Base-by-base conservation (phyloP, 345 rosid species). In the Aquilaria sinensis region DNA sequence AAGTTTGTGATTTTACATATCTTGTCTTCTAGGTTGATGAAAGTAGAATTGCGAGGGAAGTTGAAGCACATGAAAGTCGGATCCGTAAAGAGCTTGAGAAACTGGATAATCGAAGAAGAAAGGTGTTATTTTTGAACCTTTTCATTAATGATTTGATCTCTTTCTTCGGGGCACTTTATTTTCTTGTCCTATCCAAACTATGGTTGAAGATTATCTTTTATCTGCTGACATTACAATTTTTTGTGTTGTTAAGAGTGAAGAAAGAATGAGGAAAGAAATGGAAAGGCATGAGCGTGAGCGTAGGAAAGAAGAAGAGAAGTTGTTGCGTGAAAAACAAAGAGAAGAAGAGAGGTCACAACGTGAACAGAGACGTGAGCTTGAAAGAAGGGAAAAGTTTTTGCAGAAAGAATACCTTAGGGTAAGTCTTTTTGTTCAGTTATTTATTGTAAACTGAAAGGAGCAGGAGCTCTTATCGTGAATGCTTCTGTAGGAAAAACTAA, bases 201-300 rank as follows among this genome's bases (percentile, higher is more conserved):
- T 37, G 43, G 43, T 16, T 37, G 1, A 51, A 51, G 16, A 62
- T 29, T 15, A 12, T 51, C 31, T 32, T 62, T 59, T 70, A 13
- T 45, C 32, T 58, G 50, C 63, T 80, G 50, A 71, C 69, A 54
- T 70, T 62, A 31, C 63, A 13, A 58, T 29, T 48, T 57, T 70
- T 70, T 61, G 74, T 32, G 60, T 72, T 66, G 45, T 23, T 23
- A 67, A 95, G 98, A 84, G 58, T 78, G 99, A 95, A 74, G 99
- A 95, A 64, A 83, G 88, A 60, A 69, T 81, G 78, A 85, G 16
- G 77, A 95, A 85, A 76, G 99, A 89, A 71, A 89, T 89, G 89
- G 96, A 95, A 77, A 91, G 79, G 76, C 80, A 58, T 57, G 98
- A 87, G 61, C 99, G 98, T 71, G 99, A 95, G 80, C 87, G 94